Conservation (phyloP, 345 rosid species). For the Sonneratia caseolaris region DNA sequence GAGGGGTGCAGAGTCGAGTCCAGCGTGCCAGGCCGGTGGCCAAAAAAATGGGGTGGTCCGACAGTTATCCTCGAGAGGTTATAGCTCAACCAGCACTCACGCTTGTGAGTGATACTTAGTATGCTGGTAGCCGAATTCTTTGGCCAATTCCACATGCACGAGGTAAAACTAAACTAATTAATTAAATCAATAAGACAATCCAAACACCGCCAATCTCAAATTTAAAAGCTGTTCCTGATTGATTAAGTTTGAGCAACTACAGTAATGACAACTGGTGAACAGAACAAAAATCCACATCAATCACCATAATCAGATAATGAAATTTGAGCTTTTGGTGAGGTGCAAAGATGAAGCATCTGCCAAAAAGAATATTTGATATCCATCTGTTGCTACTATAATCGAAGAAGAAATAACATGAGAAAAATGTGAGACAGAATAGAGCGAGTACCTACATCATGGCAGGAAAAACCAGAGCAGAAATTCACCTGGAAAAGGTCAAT, state of each 20-base stretch:
- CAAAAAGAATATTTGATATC: conserved; percentile 97
- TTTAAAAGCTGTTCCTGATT: not conserved
- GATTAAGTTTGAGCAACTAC: not conserved
- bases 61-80: too few relatives aligned
- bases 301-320: not conserved
- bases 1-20: too few relatives aligned
- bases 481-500: too few relatives aligned
- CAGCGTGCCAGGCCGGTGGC: too few relatives aligned
- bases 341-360: conserved; percentile 98
- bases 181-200: conserved; percentile 5
- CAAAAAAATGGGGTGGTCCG: too few relatives aligned
- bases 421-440: not conserved
- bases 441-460: not conserved
- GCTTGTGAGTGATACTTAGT: conserved; percentile 98
- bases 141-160: conserved; percentile 36
- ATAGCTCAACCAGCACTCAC: conserved; percentile 39
- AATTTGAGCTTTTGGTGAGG: conserved; percentile 74
- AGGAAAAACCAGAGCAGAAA: not conserved
- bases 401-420: conserved; percentile 13
- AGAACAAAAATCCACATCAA: not conserved
- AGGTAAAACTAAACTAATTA: conserved; percentile 29
- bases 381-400: conserved; percentile 97
- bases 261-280: not conserved
- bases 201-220: not conserved
- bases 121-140: conserved; percentile 84